These are phyloP conservation scores for Cutaneotrichosporon sp. DNA, from an alignment of 1,284 basidiomycete genomes.

Conservation along the genomic window DNA sequence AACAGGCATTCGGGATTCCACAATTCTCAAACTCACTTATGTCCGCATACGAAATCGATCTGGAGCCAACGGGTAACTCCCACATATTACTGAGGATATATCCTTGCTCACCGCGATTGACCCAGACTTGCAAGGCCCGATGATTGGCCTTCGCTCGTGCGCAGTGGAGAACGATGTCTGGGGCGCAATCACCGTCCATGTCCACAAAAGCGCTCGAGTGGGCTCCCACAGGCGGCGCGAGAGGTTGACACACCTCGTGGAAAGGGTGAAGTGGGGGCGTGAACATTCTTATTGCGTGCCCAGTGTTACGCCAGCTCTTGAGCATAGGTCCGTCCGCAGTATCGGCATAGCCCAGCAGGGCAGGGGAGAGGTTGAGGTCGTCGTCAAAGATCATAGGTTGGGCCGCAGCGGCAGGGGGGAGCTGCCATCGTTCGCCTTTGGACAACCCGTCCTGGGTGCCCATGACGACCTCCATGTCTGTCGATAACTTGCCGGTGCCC, in stretches of 20 bases:
- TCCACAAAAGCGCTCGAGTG: slow-evolving; percentile 96
- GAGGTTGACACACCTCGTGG: slow-evolving; percentile 59
- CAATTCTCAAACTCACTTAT: slow-evolving; percentile 78
- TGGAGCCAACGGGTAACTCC: slow-evolving; percentile 68
- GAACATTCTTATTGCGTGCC: slow-evolving; percentile 19
- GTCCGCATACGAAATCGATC: slow-evolving; percentile 83
- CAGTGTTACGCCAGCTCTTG: slow-evolving; percentile 21
- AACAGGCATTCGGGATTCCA: too few relatives aligned
- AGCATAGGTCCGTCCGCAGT: not conserved
- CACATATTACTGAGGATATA: slow-evolving; percentile 68
- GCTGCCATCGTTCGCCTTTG: slow-evolving; percentile 21
- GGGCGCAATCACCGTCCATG: slow-evolving; percentile 81
- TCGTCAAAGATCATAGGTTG: slow-evolving; percentile 85
- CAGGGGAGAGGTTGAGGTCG: slow-evolving; percentile 81
- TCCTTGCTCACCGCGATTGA: slow-evolving; percentile 59
- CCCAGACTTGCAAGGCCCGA: slow-evolving; percentile 8
- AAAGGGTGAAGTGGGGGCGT: slow-evolving; percentile 3
- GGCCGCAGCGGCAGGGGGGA: slow-evolving; percentile 24
- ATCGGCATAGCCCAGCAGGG: slow-evolving; percentile 67
- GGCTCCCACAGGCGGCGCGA: slow-evolving; percentile 55
- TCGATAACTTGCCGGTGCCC: slow-evolving; percentile 28
- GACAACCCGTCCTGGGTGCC: slow-evolving; percentile 59
- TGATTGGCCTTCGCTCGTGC: slow-evolving; percentile 40
- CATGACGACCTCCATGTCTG: slow-evolving; percentile 66
- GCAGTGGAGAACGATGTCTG: slow-evolving; percentile 88